Conservation (phyloP, 805 yeast species). For the Spathaspora sp. region DNA sequence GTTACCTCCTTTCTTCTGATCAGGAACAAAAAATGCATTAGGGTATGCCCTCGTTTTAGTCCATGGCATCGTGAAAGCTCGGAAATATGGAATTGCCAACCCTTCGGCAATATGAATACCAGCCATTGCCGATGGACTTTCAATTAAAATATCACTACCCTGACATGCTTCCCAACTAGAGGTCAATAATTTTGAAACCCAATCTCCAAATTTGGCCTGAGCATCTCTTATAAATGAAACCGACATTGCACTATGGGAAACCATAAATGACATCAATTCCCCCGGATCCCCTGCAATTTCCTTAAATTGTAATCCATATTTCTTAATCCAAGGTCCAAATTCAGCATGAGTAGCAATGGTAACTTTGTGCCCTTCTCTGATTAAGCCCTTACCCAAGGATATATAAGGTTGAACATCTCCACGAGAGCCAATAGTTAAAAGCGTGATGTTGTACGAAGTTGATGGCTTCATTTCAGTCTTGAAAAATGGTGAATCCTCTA, state of each 20-base stretch:
- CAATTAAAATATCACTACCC: slow-evolving; percentile 77
- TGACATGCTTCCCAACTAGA: slow-evolving; percentile 89
- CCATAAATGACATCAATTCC: slow-evolving; percentile 89
- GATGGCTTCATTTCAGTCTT: slow-evolving; percentile 51
- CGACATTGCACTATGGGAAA: slow-evolving; percentile 82
- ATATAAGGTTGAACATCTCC: slow-evolving; percentile 98
- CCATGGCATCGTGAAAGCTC: slow-evolving; percentile 99
- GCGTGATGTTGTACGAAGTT: slow-evolving; percentile 54
- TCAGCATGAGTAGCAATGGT: slow-evolving; percentile 85
- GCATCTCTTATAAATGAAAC: slow-evolving; percentile 84
- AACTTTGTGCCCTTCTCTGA: slow-evolving; percentile 78
- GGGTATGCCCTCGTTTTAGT: slow-evolving; percentile 93
- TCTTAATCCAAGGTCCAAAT: slow-evolving; percentile 69
- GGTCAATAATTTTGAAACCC: slow-evolving; percentile 72
- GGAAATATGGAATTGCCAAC: slow-evolving; percentile 78
- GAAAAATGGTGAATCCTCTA: slow-evolving; percentile 60
- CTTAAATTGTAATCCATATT: slow-evolving; percentile 64
- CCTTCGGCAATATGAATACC: slow-evolving; percentile 96
- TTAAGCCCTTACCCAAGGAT: slow-evolving; percentile 77
- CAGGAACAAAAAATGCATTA: slow-evolving; percentile 94
- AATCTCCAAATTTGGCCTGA: slow-evolving; percentile 66
- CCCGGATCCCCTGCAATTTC: slow-evolving; percentile 92
- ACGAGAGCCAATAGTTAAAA: slow-evolving; percentile 88
- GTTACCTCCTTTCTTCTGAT: slow-evolving; percentile 87
- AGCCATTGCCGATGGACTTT: slow-evolving; percentile 95